Conservation (phyloP, 352 stramenopile species). For the Thalassiosira ordinaria region DNA sequence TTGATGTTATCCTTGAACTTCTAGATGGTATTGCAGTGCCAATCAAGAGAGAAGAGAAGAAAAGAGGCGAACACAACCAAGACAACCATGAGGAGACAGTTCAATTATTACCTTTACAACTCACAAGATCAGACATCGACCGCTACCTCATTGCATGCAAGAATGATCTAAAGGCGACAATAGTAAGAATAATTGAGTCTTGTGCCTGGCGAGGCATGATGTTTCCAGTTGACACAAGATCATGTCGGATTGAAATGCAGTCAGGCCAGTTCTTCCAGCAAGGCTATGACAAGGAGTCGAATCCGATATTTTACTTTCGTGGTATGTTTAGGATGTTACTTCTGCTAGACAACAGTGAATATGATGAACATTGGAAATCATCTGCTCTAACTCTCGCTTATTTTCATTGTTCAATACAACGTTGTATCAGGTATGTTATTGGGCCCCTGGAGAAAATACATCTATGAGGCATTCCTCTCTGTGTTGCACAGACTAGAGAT, state of each 20-base stretch:
- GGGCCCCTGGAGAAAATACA: constrained; percentile 64
- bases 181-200: constrained; percentile 62
- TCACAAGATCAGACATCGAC: constrained; percentile 57
- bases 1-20: too few relatives aligned
- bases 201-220: constrained; percentile 59
- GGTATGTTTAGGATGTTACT: too few relatives aligned
- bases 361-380: too few relatives aligned
- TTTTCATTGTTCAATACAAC: too few relatives aligned
- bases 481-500: constrained; percentile 42
- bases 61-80: background rate
- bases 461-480: constrained; percentile 45
- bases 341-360: too few relatives aligned
- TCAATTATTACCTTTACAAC: background rate
- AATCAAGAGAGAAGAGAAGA: background rate
- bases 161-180: constrained; percentile 56
- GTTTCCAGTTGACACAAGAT: constrained; percentile 70
- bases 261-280: constrained; percentile 78
- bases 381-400: too few relatives aligned
- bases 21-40: constrained; percentile 29
- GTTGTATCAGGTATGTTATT: too few relatives aligned
- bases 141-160: constrained; percentile 54
- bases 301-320: constrained; percentile 79
- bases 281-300: constrained; percentile 59
- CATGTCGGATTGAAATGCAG: constrained; percentile 71
- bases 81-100: background rate